Evolutionary conservation across 106 monocot species (phyloP).

Genomic region (Cymbidium sinense): DNA sequence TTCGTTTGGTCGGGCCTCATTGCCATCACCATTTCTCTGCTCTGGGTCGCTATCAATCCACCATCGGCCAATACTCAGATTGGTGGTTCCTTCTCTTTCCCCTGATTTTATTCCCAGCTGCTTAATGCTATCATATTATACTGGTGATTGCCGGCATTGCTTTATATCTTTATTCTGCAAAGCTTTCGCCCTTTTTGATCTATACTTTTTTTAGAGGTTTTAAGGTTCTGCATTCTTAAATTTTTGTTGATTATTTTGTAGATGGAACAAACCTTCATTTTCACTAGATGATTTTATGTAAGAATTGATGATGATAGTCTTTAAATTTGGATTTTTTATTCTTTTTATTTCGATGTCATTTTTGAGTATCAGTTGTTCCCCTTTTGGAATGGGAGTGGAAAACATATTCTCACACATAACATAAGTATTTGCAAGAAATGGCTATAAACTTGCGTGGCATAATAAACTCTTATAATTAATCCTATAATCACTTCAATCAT

Average conservation of each 20-base stretch:
- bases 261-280: background rate
- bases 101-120: constrained; percentile 12
- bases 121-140: background rate
- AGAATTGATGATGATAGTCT: too few relatives aligned
- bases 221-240: background rate
- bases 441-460: too few relatives aligned
- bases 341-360: too few relatives aligned
- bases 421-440: too few relatives aligned
- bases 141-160: background rate
- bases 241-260: constrained; percentile 3
- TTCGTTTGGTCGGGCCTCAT: constrained; percentile 59
- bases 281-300: background rate
- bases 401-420: too few relatives aligned
- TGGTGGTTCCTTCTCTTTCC: constrained; percentile 51
- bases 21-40: constrained; percentile 43
- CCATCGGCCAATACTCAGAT: constrained; percentile 36
- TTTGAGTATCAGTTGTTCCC: too few relatives aligned
- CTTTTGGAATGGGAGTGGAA: too few relatives aligned
- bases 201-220: background rate
- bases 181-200: background rate
- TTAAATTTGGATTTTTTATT: too few relatives aligned
- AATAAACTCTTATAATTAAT: too few relatives aligned
- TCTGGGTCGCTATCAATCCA: constrained; percentile 30
- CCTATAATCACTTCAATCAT: too few relatives aligned
- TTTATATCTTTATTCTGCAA: background rate